phyloP scores from a whole-genome alignment of 257 asterid genomes.

The Ophiorrhiza pumila region DNA sequence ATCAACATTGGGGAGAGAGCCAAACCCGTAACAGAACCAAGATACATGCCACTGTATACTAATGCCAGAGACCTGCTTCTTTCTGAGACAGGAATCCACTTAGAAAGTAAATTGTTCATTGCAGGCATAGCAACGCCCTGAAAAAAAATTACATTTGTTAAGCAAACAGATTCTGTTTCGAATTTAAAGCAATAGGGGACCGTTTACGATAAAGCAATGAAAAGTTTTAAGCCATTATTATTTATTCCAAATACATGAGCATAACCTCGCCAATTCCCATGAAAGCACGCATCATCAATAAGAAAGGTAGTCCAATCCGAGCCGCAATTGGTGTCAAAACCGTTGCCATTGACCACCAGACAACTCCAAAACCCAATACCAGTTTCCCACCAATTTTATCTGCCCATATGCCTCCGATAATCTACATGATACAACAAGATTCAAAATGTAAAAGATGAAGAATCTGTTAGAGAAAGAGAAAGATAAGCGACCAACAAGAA shows the following conservation, averaged over 20 bases:
- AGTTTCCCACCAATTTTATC: constrained; percentile 92
- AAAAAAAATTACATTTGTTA: constrained; percentile 11
- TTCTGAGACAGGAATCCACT: constrained; percentile 97
- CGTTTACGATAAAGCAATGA: no score
- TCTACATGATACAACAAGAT: constrained; percentile 35
- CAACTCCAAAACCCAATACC: constrained; percentile 95
- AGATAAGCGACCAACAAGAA: neutral
- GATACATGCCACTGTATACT: constrained; percentile 99
- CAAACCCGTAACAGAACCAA: constrained; percentile 95
- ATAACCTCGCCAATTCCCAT: constrained; percentile 99
- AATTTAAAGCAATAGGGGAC: no score
- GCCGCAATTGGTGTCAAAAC: constrained; percentile 96
- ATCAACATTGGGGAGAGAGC: constrained; percentile 78
- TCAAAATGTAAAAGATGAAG: constrained; percentile 1
- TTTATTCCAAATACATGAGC: constrained; percentile 21
- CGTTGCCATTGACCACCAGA: constrained; percentile 99
- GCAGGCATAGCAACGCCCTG: constrained; percentile 96
- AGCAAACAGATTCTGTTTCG: neutral
- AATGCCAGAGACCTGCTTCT: constrained; percentile 98
- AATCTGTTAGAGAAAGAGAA: neutral
- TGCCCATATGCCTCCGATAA: constrained; percentile 99
- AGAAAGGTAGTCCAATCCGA: constrained; percentile 77
- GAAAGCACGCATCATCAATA: constrained; percentile 85
- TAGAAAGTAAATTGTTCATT: constrained; percentile 86
- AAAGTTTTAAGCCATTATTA: no score